Evolutionary conservation across 148 eudicot species (phyloP), one percentile per base, ranked within the genome.

Genomic region (Arctostaphylos glauca): DNA sequence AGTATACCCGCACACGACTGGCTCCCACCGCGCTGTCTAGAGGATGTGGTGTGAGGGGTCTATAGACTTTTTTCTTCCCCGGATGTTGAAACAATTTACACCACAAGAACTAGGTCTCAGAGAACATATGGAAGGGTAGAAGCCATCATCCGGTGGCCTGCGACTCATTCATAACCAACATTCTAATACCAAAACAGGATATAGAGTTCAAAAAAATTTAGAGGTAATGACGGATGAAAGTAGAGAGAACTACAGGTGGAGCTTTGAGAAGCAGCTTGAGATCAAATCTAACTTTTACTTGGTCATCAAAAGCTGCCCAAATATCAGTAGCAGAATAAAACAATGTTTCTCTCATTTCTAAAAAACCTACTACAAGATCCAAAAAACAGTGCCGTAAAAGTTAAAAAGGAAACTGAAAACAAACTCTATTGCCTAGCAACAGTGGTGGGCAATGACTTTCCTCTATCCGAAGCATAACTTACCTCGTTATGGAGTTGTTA

Each of bases 291-390:
- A 15, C 72, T 19, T 44, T 25, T n/a, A 56, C 2, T 15, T 9
- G 8, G 80, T 55, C n/a, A 31, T 31, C 48, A 38, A 77, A 3
- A 77, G 19, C 38, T 25, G 23, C 80, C 50, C 41, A 50, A 74
- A 74, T 49, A 77, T 52, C 16, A 49, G n/a, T 52, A 76, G 43
- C 56, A 21, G 78, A 49, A 54, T 76, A 38, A 77, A 54, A 55
- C 13, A 38, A 48, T 54, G 23, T 54, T 77, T 66, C 59, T 77
- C 80, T 55, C 14, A 41, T 41, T 31, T 77, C 66, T 54, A 10
- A 77, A 52, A 3, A 76, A 76, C 46, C 19, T 74, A n/a, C 23
- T 49, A 49, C 44, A 48, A 66, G 59, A 43, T 64, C 52, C 16
- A 43, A 67, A 0, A 15, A 49, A 25, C 46, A 49, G 56, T 38